These are phyloP conservation scores for Cytospora piceicola DNA, from an alignment of 2,329 filamentous ascomycete species.

Conservation along the genomic window DNA sequence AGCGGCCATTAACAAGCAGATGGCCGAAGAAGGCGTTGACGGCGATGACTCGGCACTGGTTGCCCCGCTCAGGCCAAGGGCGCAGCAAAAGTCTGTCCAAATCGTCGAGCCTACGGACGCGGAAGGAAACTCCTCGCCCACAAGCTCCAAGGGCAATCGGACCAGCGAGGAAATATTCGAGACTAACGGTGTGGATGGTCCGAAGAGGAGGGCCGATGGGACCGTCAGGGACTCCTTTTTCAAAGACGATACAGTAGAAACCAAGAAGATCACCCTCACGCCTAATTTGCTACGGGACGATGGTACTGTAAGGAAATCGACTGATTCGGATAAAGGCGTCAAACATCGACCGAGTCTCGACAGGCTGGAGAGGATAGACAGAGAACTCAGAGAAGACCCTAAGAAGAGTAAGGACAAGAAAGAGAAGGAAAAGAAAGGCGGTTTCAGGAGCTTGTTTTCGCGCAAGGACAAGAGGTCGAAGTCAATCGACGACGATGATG, in stretches of 20 bases:
- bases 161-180: slow-evolving; percentile 72
- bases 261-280: slow-evolving; percentile 95
- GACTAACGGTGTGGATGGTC: slow-evolving; percentile 52
- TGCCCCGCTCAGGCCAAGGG: slow-evolving; percentile 57
- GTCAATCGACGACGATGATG: slow-evolving; percentile 62
- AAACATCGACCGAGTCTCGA: slow-evolving; percentile 73
- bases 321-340: slow-evolving; percentile 56
- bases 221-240: slow-evolving; percentile 95
- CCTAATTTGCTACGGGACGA: slow-evolving; percentile 91
- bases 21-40: slow-evolving; percentile 41
- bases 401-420: slow-evolving; percentile 74
- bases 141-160: slow-evolving; percentile 37
- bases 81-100: slow-evolving; percentile 45
- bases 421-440: slow-evolving; percentile 70
- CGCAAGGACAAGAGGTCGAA: slow-evolving; percentile 64
- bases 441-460: slow-evolving; percentile 64
- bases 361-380: slow-evolving; percentile 58
- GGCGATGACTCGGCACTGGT: slow-evolving; percentile 58
- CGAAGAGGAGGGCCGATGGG: slow-evolving; percentile 76
- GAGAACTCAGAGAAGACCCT: slow-evolving; percentile 72
- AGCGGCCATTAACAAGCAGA: slow-evolving; percentile 35
- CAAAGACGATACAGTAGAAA: slow-evolving; percentile 92
- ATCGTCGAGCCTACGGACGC: slow-evolving; percentile 39
- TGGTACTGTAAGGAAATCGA: slow-evolving; percentile 53
- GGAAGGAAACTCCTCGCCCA: slow-evolving; percentile 42